Evolutionary conservation across 2,329 filamentous ascomycete genomes (phyloP).

Genomic region (Paramyrothecium roridum): DNA sequence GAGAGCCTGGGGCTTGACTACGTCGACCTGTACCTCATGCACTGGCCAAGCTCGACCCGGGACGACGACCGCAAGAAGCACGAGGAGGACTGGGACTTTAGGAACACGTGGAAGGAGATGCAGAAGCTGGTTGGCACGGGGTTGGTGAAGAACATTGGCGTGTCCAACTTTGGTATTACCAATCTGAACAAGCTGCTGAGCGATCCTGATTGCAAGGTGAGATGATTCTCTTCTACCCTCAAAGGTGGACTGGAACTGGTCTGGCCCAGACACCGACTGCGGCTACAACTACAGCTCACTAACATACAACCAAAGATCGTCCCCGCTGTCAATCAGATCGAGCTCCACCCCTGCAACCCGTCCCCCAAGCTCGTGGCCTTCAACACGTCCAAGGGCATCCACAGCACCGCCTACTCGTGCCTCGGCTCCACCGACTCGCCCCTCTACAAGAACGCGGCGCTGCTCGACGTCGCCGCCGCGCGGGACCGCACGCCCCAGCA

Average conservation of each 20-base stretch:
- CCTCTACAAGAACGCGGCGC: slow-evolving; percentile 62
- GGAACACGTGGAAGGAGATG: slow-evolving; percentile 75
- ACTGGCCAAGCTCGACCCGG: slow-evolving; percentile 67
- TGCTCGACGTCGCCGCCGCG: slow-evolving; percentile 59
- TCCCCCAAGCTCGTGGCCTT: slow-evolving; percentile 76
- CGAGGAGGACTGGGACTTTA: slow-evolving; percentile 75
- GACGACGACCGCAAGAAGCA: slow-evolving; percentile 63
- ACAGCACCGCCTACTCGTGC: slow-evolving; percentile 72
- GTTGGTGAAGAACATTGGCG: slow-evolving; percentile 80
- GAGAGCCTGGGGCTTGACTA: slow-evolving; percentile 61
- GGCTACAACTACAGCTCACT: background rate
- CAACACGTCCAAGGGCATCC: slow-evolving; percentile 70
- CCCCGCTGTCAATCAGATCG: slow-evolving; percentile 77
- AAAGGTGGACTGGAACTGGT: background rate
- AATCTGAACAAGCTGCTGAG: slow-evolving; percentile 76
- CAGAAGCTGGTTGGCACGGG: slow-evolving; percentile 64
- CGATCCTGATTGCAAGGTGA: slow-evolving; percentile 59
- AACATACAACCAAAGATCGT: slow-evolving; percentile 37
- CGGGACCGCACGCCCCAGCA: slow-evolving; percentile 72
- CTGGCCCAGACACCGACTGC: background rate
- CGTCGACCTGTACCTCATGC: slow-evolving; percentile 69
- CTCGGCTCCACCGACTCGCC: slow-evolving; percentile 69
- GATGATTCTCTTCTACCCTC: background rate
- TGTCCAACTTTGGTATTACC: slow-evolving; percentile 81
- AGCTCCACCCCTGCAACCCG: slow-evolving; percentile 77